These are phyloP conservation scores for Hypoxylon sp. DNA, from an alignment of 2,329 filamentous ascomycete species.

Conservation along the genomic window DNA sequence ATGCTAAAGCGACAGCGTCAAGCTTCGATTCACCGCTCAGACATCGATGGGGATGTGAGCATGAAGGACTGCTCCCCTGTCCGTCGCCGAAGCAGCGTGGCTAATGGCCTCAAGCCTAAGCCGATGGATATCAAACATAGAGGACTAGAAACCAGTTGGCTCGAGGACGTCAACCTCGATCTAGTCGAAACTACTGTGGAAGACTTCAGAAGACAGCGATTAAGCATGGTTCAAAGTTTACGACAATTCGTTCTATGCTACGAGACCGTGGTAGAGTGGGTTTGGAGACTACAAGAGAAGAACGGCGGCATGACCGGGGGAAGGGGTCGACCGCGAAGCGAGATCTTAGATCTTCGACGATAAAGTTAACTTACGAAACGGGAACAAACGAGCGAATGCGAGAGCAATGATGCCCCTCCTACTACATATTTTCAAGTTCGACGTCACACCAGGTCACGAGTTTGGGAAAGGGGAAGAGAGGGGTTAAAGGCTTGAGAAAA, in stretches of 20 bases:
- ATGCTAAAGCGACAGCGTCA: conserved; percentile 89
- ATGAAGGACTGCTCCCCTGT: conserved; percentile 51
- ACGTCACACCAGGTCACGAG: conserved; percentile 1
- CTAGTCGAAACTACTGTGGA: conserved; percentile 87
- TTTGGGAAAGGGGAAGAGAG: not conserved
- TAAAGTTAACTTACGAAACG: conserved; percentile 21
- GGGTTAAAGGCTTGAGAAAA: conserved; percentile 20
- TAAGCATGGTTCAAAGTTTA: conserved; percentile 97
- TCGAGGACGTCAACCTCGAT: conserved; percentile 76
- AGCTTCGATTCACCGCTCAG: conserved; percentile 43
- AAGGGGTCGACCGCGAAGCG: conserved; percentile 46
- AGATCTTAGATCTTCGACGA: conserved; percentile 43
- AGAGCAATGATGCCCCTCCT: no score
- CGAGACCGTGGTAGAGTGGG: conserved; percentile 92
- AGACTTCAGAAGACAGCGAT: conserved; percentile 84
- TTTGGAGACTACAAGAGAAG: conserved; percentile 60
- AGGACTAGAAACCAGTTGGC: conserved; percentile 66
- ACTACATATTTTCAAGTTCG: not conserved
- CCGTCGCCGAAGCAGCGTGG: conserved; percentile 31
- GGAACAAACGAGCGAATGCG: no score
- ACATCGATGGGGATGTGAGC: conserved; percentile 56
- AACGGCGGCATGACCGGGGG: conserved; percentile 28
- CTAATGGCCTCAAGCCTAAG: conserved; percentile 11
- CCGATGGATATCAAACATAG: conserved; percentile 6
- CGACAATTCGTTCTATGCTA: conserved; percentile 96